Base-by-base conservation (phyloP, 805 yeast species). In the Priceomyces melissophilus region DNA sequence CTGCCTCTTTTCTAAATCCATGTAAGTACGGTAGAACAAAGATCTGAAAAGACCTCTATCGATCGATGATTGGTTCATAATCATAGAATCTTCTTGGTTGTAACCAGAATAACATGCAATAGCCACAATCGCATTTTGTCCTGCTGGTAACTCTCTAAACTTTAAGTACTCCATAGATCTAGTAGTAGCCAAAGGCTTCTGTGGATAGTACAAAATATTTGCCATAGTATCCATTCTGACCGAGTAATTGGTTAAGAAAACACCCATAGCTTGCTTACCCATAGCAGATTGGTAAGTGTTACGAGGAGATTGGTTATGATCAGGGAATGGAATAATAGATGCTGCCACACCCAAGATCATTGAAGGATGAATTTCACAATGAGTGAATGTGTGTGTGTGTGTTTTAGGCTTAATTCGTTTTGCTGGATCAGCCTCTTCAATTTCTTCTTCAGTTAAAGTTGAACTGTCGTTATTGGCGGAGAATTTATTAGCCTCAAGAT, bases 241-340 rank as follows among this genome's bases (percentile, higher is more conserved):
- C 44, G 84, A 79, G 65, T 91, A 93, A 60, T 93, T 93, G 3
- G 99, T 93, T 56, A 91, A 76, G 65, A 87, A 91, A 8, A 93
- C 98, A 61, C 99, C 99, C 99, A 93, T 93, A 43, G 99, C 99
- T 71, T 93, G 99, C 68, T 93, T 93, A 81, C 99, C 99, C 99
- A 93, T 93, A 49, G 99, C 99, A 62, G 96, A 90, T 73, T 93
- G 99, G 67, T 93, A 93, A 3, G 99, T 93, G 62, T 93, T 93
- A 82, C 99, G 91, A 45, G 99, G 99, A 45, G 97, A 90, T 74
- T 93, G 99, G 67, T 93, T 93, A 67, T 93, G 99, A 70, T 93
- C 99, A 10, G 99, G 99, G 86, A 93, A 93, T 13, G 99, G 99
- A 76, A 93, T 93, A 61, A 93, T 89, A 23, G 96, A 87, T 4